Evolutionary conservation across 2,329 filamentous ascomycete species (phyloP), one percentile per base, ranked within the genome.

Genomic region (Sporothrix mexicana): DNA sequence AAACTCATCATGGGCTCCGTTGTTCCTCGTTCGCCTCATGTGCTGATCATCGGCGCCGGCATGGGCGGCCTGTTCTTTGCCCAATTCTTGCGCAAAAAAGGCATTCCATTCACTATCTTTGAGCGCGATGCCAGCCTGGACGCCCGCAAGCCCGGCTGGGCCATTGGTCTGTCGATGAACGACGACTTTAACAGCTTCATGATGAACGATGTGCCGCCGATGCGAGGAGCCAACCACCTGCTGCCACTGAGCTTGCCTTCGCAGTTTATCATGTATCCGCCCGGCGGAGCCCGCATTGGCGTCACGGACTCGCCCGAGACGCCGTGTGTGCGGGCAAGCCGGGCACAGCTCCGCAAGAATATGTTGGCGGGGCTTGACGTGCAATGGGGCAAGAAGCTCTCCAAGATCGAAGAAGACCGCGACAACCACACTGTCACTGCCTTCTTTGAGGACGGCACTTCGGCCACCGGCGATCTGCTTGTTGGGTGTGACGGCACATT

Each of bases 401-500:
- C 75, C 3, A 73, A 75, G 1, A 79, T 86, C 43, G 78, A 81
- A 7, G 80, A 84, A 3, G 69, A 73, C 25, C 79, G 82, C 3
- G 57, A 6, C 0, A 74, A 75, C 0, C 78, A 81, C 1, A 75
- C 74, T 0, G 82, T 85, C 17, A 83, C 80, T 0, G 81, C 83
- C 0, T 74, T 79, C 51, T 87, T 87, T 74, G 78, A 80, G 17
- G 85, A 86, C 74, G 83, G 82, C 7, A 80, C 81, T 2, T 79
- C 78, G 1, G 82, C 79, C 3, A 80, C 77, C 2, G 85, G 85
- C 0, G 80, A 81, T n/a, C 78, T 87, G 2, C 77, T 87, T 0
- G 78, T 87, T 13, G 85, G 83, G 17, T 83, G 82, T 13, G 86
- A 88, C 75, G 85, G 86, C 6, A 77, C 80, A 5, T 80, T 79